phyloP scores from a whole-genome alignment of 139 green algal genomes.

The Coccomyxa sp. region DNA sequence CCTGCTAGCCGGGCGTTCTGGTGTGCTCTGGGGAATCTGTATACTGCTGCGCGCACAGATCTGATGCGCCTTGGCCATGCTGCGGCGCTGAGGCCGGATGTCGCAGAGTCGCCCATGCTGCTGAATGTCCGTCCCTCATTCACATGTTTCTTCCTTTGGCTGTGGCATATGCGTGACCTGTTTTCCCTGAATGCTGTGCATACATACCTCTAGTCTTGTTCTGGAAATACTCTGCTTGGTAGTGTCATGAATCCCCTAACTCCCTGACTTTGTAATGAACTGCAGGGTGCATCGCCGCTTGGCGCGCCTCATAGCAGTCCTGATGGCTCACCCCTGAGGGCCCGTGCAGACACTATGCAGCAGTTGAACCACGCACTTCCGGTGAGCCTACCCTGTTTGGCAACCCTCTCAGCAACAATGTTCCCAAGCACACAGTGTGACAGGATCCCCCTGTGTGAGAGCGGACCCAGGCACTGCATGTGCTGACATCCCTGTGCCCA shows the following conservation, averaged over 20 bases:
- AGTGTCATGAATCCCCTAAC: not conserved
- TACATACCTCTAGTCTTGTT: too few species aligned
- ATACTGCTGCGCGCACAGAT: constrained; percentile 37
- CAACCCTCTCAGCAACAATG: too few species aligned
- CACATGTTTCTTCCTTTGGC: too few species aligned
- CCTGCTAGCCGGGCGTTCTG: not conserved
- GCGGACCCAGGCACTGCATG: too few species aligned
- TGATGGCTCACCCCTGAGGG: not conserved
- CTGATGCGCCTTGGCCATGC: constrained; percentile 38
- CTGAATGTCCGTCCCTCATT: not conserved
- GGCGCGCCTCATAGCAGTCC: not conserved
- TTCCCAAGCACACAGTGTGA: too few species aligned
- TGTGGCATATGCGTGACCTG: not conserved
- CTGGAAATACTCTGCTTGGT: not conserved
- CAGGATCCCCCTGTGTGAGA: too few species aligned
- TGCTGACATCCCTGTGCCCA: too few species aligned
- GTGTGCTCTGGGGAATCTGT: constrained; percentile 52
- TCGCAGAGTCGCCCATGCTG: not conserved
- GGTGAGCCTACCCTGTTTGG: too few species aligned
- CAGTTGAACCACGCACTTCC: too few species aligned
- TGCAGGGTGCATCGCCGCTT: not conserved
- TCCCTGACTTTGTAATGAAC: not conserved
- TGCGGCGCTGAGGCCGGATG: constrained; percentile 14
- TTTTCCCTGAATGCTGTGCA: too few species aligned
- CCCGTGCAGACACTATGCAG: too few species aligned